phyloP scores from a whole-genome alignment of 2,329 filamentous ascomycete species.

The Aschersonia sp. region DNA sequence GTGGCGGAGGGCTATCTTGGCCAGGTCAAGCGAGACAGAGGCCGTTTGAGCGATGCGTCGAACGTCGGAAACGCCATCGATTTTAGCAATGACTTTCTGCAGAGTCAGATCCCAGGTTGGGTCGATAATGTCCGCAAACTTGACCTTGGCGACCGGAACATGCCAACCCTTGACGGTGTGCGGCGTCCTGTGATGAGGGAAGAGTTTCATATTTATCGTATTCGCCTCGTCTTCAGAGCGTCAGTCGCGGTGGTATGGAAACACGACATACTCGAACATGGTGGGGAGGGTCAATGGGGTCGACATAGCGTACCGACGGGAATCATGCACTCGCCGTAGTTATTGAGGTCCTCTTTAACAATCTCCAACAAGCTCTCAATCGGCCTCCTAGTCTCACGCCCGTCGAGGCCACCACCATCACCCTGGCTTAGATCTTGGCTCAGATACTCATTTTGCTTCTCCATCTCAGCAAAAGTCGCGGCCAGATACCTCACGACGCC shows the following conservation, averaged over 20 bases:
- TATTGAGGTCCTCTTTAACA: slow-evolving; percentile 77
- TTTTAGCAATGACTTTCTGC: slow-evolving; percentile 64
- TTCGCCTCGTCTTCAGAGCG: slow-evolving; percentile 62
- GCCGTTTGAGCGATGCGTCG: slow-evolving; percentile 73
- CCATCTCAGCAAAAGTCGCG: slow-evolving; percentile 72
- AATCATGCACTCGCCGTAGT: slow-evolving; percentile 97
- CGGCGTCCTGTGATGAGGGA: slow-evolving; percentile 66
- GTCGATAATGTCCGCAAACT: slow-evolving; percentile 47
- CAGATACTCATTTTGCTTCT: slow-evolving; percentile 80
- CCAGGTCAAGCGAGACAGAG: slow-evolving; percentile 74
- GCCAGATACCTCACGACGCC: slow-evolving; percentile 77
- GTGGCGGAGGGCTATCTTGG: slow-evolving; percentile 75
- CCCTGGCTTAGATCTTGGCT: slow-evolving; percentile 28
- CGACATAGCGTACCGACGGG: slow-evolving; percentile 56
- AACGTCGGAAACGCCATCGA: slow-evolving; percentile 85
- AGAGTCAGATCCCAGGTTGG: slow-evolving; percentile 64
- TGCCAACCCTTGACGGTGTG: slow-evolving; percentile 74
- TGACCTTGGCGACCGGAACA: slow-evolving; percentile 66
- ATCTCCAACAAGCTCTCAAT: slow-evolving; percentile 79
- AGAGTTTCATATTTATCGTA: slow-evolving; percentile 91
- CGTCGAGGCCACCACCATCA: slow-evolving; percentile 19
- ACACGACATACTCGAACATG: neutral
- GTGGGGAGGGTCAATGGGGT: neutral
- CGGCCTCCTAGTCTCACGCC: slow-evolving; percentile 37
- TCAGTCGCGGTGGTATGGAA: neutral